Conservation (phyloP, 306 rosid species). For the Pueraria montana region DNA sequence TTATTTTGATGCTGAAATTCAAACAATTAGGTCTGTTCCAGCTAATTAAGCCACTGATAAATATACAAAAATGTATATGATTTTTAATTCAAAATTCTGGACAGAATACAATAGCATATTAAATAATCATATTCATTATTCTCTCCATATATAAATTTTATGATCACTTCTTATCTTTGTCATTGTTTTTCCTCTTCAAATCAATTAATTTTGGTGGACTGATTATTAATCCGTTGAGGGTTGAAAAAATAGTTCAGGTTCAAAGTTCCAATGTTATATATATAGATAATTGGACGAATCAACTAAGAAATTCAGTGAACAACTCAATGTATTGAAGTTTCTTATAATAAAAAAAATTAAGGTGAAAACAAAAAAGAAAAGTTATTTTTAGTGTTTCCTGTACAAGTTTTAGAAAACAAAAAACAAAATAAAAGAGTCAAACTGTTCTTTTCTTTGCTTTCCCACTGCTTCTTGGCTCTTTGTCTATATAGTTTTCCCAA, state of each 20-base stretch:
- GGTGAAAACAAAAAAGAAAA: too few relatives aligned
- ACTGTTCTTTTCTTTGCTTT: constrained; percentile 30
- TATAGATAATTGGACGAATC: not conserved
- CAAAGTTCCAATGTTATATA: constrained; percentile 14
- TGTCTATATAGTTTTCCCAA: not conserved
- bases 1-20: constrained; percentile 32
- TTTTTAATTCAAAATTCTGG: constrained; percentile 7
- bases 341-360: constrained; percentile 6
- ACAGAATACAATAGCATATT: not conserved
- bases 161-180: not conserved
- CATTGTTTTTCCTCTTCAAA: not conserved
- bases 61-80: not conserved
- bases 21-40: not conserved
- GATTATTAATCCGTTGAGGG: constrained; percentile 2
- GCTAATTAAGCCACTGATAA: not conserved
- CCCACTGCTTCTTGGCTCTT: constrained; percentile 8
- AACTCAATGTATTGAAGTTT: constrained; percentile 45
- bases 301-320: constrained; percentile 45
- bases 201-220: constrained; percentile 10
- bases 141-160: not conserved
- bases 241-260: constrained; percentile 23
- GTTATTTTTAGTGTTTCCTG: too few relatives aligned
- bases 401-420: too few relatives aligned
- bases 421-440: too few relatives aligned
- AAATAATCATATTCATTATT: not conserved